These are phyloP conservation scores for Asterochloris erici DNA, from an alignment of 139 green algal genomes.

Conservation along the genomic window DNA sequence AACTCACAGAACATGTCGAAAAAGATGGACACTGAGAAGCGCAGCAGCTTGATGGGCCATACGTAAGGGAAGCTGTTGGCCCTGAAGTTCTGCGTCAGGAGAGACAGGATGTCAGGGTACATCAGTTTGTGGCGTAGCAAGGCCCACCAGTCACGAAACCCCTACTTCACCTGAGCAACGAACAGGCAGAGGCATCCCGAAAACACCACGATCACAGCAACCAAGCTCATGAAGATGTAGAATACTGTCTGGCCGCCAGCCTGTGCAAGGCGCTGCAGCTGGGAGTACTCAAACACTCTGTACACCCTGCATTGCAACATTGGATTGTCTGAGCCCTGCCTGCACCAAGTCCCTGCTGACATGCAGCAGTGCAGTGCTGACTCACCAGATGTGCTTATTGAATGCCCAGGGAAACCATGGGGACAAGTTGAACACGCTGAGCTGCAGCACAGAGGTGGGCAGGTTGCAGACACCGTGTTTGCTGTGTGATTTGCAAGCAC, in stretches of 20 bases:
- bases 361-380: not conserved
- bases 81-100: not conserved
- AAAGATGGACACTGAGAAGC: conserved; percentile 14
- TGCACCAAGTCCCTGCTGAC: not conserved
- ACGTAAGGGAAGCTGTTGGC: conserved; percentile 18
- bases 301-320: not conserved
- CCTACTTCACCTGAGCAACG: not conserved
- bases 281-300: conserved; percentile 4
- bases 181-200: conserved; percentile 7
- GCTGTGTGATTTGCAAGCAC: not conserved
- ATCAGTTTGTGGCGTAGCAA: too few species aligned
- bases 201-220: conserved; percentile 13
- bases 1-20: conserved; percentile 9
- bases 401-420: conserved; percentile 11
- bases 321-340: not conserved
- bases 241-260: conserved; percentile 6
- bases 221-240: conserved; percentile 7
- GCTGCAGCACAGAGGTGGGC: not conserved
- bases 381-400: conserved; percentile 1
- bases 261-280: conserved; percentile 8
- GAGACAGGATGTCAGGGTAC: too few species aligned
- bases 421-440: conserved; percentile 9
- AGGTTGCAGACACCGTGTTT: not conserved
- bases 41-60: conserved; percentile 15
- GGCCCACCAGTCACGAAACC: too few species aligned